Evolutionary conservation across 1,284 basidiomycete species (phyloP), one percentile per base, ranked within the genome.

Genomic region (Ustilago hordei): DNA sequence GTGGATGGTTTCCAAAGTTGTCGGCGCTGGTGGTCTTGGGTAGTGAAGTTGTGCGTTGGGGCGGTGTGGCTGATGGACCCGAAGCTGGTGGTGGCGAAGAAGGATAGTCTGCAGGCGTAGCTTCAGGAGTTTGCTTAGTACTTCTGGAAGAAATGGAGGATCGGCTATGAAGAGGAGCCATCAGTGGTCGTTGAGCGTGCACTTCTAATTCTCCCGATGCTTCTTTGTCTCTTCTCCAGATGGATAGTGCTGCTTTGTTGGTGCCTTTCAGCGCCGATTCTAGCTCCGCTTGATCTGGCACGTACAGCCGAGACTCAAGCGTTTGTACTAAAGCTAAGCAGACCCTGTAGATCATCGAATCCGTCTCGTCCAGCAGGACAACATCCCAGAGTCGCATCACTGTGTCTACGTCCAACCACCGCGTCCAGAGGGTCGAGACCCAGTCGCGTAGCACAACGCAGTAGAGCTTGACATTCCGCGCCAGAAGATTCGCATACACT

Each of bases 401-500:
- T 0, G 79, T 78, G 19, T 84, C 83, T 17, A 82, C 66, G 41
- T 83, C 79, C 17, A 84, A 52, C 71, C 76, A 81, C 6, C 68
- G 60, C 23, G 70, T 80, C 64, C 78, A 84, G 1, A 84, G 55
- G 6, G 69, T 71, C 32, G 63, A 48, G 4, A 83, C 79, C 83
- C 83, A 84, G 6, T 65, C 64, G 5, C 78, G 74, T 7, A 82
- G 59, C 13, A 79, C 81, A 9, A 71, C 64, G 35, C 60, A 57
- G 36, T 60, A 56, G 3, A 82, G 72, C 9, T 66, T 64, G 17
- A 84, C 75, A 23, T 70, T 75, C 32, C 54, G 56, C 65, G 77
- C 73, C 50, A 84, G 69, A 39, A 84, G 63, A 47, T 84, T 84
- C n/a, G 83, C 83, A 56, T 83, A 84, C 80, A 95, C 93, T 91